phyloP scores from a whole-genome alignment of 331 rosid genomes.

The Malus hybrid region DNA sequence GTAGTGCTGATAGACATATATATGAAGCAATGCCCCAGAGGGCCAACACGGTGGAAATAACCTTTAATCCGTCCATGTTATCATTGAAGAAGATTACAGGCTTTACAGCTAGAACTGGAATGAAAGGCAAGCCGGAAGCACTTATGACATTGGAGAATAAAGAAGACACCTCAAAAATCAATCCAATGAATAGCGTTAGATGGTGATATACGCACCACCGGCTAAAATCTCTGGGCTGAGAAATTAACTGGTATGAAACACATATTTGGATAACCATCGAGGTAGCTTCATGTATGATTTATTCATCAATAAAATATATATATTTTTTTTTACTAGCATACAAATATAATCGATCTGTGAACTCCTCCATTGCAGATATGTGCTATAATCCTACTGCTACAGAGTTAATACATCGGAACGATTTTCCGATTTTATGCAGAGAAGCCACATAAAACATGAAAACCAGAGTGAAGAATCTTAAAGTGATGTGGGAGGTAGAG shows the following conservation, averaged over 20 bases:
- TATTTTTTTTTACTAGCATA: background rate
- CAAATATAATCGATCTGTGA: background rate
- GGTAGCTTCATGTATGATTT: background rate
- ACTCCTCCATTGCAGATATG: background rate
- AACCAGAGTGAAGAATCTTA: background rate
- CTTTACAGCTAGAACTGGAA: conserved; percentile 48
- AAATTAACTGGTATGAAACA: conserved; percentile 5
- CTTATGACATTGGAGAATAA: conserved; percentile 52
- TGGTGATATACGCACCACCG: conserved; percentile 10
- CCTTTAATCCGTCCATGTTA: conserved; percentile 52
- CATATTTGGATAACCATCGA: background rate
- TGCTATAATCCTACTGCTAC: background rate
- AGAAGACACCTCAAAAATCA: conserved; percentile 57
- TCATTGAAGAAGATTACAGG: conserved; percentile 38
- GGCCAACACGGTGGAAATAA: conserved; percentile 48
- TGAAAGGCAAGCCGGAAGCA: conserved; percentile 41
- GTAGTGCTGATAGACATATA: conserved; percentile 45
- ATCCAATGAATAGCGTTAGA: conserved; percentile 30
- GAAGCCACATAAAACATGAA: background rate
- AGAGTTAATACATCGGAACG: background rate
- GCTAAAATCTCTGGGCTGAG: background rate
- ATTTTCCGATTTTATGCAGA: background rate
- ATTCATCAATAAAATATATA: background rate
- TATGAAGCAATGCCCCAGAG: conserved; percentile 57
- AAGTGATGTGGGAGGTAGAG: background rate